Evolutionary conservation across 768 basidiomycete genomes (phyloP).

Genomic region (Tylopilus plumbeoviolaceoides): DNA sequence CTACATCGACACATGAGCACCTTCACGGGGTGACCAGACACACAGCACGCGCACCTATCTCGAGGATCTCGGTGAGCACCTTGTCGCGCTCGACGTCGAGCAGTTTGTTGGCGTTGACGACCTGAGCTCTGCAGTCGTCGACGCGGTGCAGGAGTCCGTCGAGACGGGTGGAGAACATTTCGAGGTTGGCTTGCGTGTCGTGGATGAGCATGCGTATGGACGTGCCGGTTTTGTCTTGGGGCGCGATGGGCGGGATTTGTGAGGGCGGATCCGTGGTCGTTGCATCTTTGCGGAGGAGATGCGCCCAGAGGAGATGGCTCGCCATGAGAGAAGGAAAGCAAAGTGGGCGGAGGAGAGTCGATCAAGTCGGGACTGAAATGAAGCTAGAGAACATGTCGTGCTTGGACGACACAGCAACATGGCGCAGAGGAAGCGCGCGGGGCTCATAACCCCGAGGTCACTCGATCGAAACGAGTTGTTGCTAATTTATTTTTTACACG

Average conservation of each 20-base stretch:
- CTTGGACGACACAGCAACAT: slow-evolving; percentile 32
- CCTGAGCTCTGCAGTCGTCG: slow-evolving; percentile 50
- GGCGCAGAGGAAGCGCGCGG: slow-evolving; percentile 48
- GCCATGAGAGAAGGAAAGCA: neutral
- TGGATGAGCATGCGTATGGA: slow-evolving; percentile 70
- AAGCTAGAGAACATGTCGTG: neutral
- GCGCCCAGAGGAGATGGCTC: slow-evolving; percentile 4
- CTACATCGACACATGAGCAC: slow-evolving; percentile 32
- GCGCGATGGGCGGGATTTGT: neutral
- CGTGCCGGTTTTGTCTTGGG: slow-evolving; percentile 58
- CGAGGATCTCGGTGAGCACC: slow-evolving; percentile 46
- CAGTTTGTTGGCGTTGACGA: slow-evolving; percentile 49
- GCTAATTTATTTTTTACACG: slow-evolving; percentile 12
- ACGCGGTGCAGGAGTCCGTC: slow-evolving; percentile 49
- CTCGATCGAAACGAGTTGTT: slow-evolving; percentile 47
- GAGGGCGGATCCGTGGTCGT: neutral
- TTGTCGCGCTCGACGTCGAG: slow-evolving; percentile 59
- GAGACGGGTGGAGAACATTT: slow-evolving; percentile 58
- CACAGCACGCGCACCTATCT: slow-evolving; percentile 1
- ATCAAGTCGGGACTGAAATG: no score
- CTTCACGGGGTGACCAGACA: neutral
- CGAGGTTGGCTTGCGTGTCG: slow-evolving; percentile 69
- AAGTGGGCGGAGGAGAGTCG: neutral
- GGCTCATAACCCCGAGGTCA: slow-evolving; percentile 49
- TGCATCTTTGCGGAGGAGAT: slow-evolving; percentile 3